phyloP scores from a whole-genome alignment of 2,329 filamentous ascomycete genomes.

The Zarea fungicola region DNA sequence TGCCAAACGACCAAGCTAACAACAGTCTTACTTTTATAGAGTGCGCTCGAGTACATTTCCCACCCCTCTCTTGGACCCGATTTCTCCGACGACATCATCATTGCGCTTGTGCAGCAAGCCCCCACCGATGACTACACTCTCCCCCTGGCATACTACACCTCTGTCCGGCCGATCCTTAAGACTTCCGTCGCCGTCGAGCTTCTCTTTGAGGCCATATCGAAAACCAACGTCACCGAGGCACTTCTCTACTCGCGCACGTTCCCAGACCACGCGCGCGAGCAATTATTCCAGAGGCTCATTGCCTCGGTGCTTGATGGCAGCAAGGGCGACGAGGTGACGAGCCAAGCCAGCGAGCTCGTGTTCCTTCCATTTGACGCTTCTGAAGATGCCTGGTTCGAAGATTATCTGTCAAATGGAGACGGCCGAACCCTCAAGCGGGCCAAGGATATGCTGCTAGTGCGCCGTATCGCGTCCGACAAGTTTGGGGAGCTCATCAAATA shows the following conservation, averaged over 20 bases:
- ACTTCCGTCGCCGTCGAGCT: constrained; percentile 55
- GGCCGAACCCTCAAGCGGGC: constrained; percentile 60
- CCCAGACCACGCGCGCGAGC: constrained; percentile 54
- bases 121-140: constrained; percentile 56
- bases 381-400: constrained; percentile 72
- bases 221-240: constrained; percentile 64
- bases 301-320: constrained; percentile 47
- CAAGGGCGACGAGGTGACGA: constrained; percentile 37
- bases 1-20: constrained; percentile 1
- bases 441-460: constrained; percentile 69
- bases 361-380: constrained; percentile 64
- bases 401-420: constrained; percentile 59
- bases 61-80: constrained; percentile 75
- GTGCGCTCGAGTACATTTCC: constrained; percentile 68
- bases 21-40: constrained; percentile 29
- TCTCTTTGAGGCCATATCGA: constrained; percentile 64
- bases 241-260: constrained; percentile 67
- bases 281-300: constrained; percentile 64
- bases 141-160: constrained; percentile 73
- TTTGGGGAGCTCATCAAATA: constrained; percentile 44
- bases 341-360: constrained; percentile 62
- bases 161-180: constrained; percentile 67
- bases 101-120: constrained; percentile 58
- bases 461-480: constrained; percentile 63
- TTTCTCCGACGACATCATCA: constrained; percentile 78